These are phyloP conservation scores for Mortierella sp. DNA, from an alignment of 371 early-diverging fungal species.

Conservation along the genomic window DNA sequence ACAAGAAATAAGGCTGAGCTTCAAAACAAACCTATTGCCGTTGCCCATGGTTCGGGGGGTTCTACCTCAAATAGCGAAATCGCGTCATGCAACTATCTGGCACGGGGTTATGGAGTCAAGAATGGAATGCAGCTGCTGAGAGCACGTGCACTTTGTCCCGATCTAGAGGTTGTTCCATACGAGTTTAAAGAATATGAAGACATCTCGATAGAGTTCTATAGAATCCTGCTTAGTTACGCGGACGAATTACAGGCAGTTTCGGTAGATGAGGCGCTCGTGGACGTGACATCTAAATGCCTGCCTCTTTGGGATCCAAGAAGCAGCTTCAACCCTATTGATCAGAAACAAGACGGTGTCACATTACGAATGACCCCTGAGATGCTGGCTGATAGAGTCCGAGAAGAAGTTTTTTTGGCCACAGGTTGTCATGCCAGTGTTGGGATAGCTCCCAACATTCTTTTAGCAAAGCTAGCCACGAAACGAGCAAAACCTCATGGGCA, in stretches of 20 bases:
- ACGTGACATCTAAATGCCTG: slow-evolving; percentile 69
- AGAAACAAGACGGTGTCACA: background rate
- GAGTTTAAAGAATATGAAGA: slow-evolving; percentile 83
- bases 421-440: slow-evolving; percentile 83
- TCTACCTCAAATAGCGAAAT: slow-evolving; percentile 61
- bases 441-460: slow-evolving; percentile 77
- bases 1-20: slow-evolving; percentile 77
- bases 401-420: slow-evolving; percentile 65
- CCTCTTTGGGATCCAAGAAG: slow-evolving; percentile 53
- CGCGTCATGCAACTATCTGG: slow-evolving; percentile 86
- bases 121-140: slow-evolving; percentile 78
- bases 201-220: slow-evolving; percentile 76
- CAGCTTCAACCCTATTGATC: slow-evolving; percentile 2
- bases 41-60: slow-evolving; percentile 55
- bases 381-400: slow-evolving; percentile 67
- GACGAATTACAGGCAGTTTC: slow-evolving; percentile 86
- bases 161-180: slow-evolving; percentile 68
- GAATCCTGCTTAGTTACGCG: slow-evolving; percentile 71
- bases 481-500: slow-evolving; percentile 88
- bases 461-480: slow-evolving; percentile 86
- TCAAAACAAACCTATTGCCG: slow-evolving; percentile 69
- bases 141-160: slow-evolving; percentile 75
- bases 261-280: slow-evolving; percentile 83
- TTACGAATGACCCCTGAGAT: slow-evolving; percentile 10
- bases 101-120: slow-evolving; percentile 75